Conservation (phyloP, 2,329 filamentous ascomycete species). For the Pseudogymnoascus sp. region DNA sequence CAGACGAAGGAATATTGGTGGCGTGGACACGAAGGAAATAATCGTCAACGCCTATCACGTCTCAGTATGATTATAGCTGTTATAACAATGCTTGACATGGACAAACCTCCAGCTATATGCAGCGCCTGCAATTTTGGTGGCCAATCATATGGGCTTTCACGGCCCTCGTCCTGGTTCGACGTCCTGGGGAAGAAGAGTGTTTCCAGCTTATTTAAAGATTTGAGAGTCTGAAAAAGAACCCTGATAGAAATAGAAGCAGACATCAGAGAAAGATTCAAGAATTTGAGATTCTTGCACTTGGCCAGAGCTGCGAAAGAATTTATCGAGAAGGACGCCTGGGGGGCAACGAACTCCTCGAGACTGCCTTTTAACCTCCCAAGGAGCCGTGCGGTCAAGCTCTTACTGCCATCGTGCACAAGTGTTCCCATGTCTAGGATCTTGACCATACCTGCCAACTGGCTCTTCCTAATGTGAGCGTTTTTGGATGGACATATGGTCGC, state of each 20-base stretch:
- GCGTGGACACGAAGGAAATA: conserved; percentile 22
- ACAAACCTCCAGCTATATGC: conserved; percentile 24
- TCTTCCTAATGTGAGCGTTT: conserved; percentile 27
- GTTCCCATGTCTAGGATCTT: conserved; percentile 26
- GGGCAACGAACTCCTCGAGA: conserved; percentile 27
- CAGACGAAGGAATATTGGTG: conserved; percentile 14
- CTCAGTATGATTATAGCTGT: background rate
- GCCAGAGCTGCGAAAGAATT: conserved; percentile 28
- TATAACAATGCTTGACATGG: background rate
- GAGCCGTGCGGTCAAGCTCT: conserved; percentile 25
- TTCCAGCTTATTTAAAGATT: conserved; percentile 22
- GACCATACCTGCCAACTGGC: conserved; percentile 23
- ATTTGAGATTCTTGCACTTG: conserved; percentile 25
- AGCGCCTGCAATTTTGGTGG: conserved; percentile 25
- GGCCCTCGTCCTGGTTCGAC: conserved; percentile 18
- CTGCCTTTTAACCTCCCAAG: conserved; percentile 27
- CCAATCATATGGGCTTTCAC: conserved; percentile 20
- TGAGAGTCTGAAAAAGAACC: conserved; percentile 25
- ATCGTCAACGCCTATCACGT: conserved; percentile 19
- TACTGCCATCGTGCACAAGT: conserved; percentile 26
- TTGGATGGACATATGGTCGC: conserved; percentile 28
- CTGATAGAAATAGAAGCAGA: conserved; percentile 25
- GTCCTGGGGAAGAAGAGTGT: conserved; percentile 26
- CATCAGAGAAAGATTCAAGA: conserved; percentile 26
- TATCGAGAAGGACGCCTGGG: conserved; percentile 27